A percentile compares a stretch with the other conserved stretches of the same genome.
phyloP scores from a whole-genome alignment of 768 basidiomycete genomes.

The Boletus bicolor region DNA sequence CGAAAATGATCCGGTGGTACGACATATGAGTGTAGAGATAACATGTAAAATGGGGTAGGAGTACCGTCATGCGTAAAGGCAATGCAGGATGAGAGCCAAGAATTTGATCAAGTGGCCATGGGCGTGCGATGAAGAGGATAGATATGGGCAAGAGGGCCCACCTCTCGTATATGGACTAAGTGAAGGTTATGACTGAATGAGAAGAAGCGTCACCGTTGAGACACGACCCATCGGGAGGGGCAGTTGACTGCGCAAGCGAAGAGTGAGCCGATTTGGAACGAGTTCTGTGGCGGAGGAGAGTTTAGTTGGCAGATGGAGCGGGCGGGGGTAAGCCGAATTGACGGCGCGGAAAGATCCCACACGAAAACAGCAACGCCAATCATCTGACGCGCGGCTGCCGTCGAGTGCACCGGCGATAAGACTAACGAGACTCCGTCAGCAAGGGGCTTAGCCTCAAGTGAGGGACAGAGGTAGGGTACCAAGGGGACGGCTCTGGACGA shows the following conservation, averaged over 20 bases:
- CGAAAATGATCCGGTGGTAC: not conserved
- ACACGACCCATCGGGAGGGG: not conserved
- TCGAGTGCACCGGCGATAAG: slow-evolving; percentile 22
- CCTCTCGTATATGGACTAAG: not conserved
- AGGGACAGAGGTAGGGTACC: no score
- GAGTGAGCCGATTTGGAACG: not conserved
- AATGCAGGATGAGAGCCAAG: not conserved
- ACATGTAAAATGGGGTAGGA: not conserved
- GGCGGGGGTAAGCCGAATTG: not conserved
- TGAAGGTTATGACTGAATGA: slow-evolving; percentile 2
- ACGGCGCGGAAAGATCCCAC: not conserved
- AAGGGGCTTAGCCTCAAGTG: not conserved
- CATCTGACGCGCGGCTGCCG: slow-evolving; percentile 1
- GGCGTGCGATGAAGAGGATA: not conserved
- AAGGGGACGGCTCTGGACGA: not conserved
- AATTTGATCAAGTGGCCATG: not conserved
- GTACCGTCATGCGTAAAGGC: not conserved
- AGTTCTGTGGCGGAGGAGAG: not conserved
- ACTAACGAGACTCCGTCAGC: not conserved
- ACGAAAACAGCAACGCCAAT: slow-evolving; percentile 23
- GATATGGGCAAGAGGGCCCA: not conserved
- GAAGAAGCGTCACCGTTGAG: slow-evolving; percentile 4
- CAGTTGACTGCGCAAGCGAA: not conserved
- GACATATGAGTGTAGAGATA: not conserved
- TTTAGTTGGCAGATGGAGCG: not conserved